These are phyloP conservation scores for Endothia cerciana DNA, from an alignment of 2,329 filamentous ascomycete species.

Conservation along the genomic window DNA sequence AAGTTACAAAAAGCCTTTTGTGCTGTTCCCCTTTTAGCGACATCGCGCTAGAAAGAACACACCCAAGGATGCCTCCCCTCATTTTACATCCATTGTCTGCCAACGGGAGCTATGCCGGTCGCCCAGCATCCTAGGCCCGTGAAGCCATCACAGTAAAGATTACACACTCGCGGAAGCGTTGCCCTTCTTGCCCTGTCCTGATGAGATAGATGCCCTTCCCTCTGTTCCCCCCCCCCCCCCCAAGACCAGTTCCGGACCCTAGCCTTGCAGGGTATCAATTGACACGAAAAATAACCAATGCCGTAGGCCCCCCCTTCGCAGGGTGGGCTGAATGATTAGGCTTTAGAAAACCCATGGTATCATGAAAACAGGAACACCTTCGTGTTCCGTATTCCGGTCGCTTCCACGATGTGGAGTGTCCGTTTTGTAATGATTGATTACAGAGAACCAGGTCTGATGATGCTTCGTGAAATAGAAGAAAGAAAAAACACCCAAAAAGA, in stretches of 20 bases:
- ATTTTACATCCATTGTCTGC: slow-evolving; percentile 3
- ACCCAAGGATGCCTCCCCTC: slow-evolving; percentile 12
- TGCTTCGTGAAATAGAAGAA: slow-evolving; percentile 12
- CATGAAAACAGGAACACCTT: slow-evolving; percentile 19
- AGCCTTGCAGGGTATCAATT: slow-evolving; percentile 24
- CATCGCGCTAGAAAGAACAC: slow-evolving; percentile 3
- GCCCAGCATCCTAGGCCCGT: slow-evolving; percentile 12
- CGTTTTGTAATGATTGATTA: background rate
- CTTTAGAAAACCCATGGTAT: slow-evolving; percentile 25
- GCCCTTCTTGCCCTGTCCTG: slow-evolving; percentile 7
- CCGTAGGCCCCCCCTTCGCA: slow-evolving; percentile 9
- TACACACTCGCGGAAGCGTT: slow-evolving; percentile 9
- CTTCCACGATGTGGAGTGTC: background rate
- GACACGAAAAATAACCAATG: slow-evolving; percentile 6
- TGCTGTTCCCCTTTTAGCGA: background rate
- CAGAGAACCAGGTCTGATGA: background rate
- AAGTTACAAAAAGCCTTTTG: slow-evolving; percentile 7
- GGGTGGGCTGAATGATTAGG: slow-evolving; percentile 14
- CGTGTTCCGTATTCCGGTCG: background rate
- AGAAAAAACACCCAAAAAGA: background rate
- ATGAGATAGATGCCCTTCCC: slow-evolving; percentile 5
- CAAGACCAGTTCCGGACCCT: slow-evolving; percentile 15
- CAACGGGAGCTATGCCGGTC: slow-evolving; percentile 17
- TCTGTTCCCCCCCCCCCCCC: background rate
- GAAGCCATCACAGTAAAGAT: slow-evolving; percentile 9